phyloP scores from a whole-genome alignment of 345 rosid genomes.

The Populus deltoides region DNA sequence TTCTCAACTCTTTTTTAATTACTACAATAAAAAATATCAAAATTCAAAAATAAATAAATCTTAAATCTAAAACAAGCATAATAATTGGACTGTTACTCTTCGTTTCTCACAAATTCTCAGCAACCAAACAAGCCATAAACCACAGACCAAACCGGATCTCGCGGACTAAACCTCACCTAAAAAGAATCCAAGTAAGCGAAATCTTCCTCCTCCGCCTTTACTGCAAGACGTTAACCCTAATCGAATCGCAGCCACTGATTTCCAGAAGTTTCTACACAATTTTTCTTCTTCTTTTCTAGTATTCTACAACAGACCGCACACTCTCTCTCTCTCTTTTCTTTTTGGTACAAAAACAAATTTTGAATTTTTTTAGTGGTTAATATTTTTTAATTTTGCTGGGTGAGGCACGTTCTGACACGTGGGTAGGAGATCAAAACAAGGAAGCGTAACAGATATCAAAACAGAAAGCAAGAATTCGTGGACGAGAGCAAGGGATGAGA shows the following conservation, averaged over 20 bases:
- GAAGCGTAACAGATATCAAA: slow-evolving; percentile 39
- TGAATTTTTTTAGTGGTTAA: no score
- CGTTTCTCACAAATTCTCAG: neutral
- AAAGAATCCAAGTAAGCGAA: slow-evolving; percentile 22
- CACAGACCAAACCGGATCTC: neutral
- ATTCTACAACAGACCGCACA: no score
- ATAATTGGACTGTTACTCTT: no score
- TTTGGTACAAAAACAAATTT: no score
- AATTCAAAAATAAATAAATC: neutral
- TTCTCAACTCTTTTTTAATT: no score
- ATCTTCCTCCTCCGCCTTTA: neutral
- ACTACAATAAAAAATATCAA: neutral
- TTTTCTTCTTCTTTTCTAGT: no score
- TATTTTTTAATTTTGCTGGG: neutral
- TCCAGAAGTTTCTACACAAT: no score
- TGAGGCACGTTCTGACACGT: slow-evolving; percentile 48
- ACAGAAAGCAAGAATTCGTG: slow-evolving; percentile 47
- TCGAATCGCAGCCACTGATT: no score
- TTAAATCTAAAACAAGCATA: no score
- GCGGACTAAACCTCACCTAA: slow-evolving; percentile 31
- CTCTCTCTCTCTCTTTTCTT: no score
- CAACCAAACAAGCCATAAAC: slow-evolving; percentile 4
- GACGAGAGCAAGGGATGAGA: slow-evolving; percentile 62
- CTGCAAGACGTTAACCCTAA: no score
- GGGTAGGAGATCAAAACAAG: slow-evolving; percentile 40